A percentile compares a stretch with the other conserved stretches of the same genome.
phyloP scores from a whole-genome alignment of 1,284 basidiomycete species.

The Moesziomyces sp. region DNA sequence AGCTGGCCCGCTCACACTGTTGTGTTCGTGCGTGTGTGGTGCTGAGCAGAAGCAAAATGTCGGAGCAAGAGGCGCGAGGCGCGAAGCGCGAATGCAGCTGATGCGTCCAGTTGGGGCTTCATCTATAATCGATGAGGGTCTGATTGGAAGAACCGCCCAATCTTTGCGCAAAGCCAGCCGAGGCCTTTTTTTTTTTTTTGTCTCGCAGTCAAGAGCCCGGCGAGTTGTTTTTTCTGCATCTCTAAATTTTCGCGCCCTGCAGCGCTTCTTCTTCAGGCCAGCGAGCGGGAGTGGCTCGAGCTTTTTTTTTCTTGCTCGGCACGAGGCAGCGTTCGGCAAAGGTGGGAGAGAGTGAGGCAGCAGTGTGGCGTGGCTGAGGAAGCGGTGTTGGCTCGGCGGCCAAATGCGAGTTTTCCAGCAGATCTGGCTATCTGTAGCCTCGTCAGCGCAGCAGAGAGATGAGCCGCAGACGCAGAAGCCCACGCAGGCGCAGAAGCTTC shows the following conservation, averaged over 20 bases:
- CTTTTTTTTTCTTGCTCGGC: neutral
- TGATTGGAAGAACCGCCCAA: neutral
- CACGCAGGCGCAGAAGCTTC: too few relatives aligned
- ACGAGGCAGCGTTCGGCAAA: neutral
- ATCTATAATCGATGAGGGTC: neutral
- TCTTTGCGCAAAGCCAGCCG: neutral
- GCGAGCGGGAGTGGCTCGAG: neutral
- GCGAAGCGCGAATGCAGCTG: too few relatives aligned
- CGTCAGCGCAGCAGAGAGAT: conserved; percentile 2
- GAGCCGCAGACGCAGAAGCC: too few relatives aligned
- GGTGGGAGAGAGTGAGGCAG: neutral
- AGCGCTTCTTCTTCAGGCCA: neutral
- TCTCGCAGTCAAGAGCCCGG: neutral
- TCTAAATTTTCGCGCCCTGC: neutral
- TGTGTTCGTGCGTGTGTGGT: too few relatives aligned
- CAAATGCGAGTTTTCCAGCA: conserved; percentile 18
- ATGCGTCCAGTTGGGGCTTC: too few relatives aligned
- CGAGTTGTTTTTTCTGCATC: neutral
- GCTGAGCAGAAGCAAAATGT: too few relatives aligned
- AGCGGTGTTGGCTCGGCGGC: neutral
- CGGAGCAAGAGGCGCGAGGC: too few relatives aligned
- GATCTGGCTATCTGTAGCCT: conserved; percentile 38
- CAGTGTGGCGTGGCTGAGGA: neutral
- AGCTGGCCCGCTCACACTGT: too few relatives aligned
- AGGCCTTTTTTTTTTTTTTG: neutral